Percentiles rank a stretch among this genome's conserved stretches.
phyloP scores from a whole-genome alignment of 2,329 filamentous ascomycete species.

The Pseudocercospora vitis region DNA sequence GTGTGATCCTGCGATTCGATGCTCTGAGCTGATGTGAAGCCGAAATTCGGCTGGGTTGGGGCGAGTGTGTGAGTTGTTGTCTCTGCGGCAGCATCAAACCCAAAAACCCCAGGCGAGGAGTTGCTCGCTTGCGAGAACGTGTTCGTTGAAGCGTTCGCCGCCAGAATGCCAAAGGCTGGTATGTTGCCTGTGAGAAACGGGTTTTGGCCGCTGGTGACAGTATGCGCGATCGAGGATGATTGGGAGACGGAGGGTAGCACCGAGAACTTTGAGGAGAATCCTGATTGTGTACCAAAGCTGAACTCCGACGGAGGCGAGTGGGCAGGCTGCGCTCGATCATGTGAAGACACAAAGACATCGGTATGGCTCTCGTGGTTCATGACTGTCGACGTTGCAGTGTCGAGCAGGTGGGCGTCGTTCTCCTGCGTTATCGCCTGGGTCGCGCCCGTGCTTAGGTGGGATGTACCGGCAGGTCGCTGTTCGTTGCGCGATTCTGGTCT shows the following conservation, averaged over 20 bases:
- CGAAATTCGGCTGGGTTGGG: slow-evolving; percentile 8
- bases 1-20: slow-evolving; percentile 22
- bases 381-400: not conserved
- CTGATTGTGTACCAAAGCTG: slow-evolving; percentile 4
- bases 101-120: not conserved
- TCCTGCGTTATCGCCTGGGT: not conserved
- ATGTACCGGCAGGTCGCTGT: not conserved
- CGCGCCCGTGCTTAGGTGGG: not conserved
- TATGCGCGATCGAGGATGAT: slow-evolving; percentile 16
- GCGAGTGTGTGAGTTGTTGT: no score
- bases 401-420: not conserved
- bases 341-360: not conserved
- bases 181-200: slow-evolving; percentile 7
- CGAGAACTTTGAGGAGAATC: not conserved
- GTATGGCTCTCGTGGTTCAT: no score
- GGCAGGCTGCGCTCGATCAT: not conserved
- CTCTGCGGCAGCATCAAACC: not conserved
- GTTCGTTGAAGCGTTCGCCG: slow-evolving; percentile 1
- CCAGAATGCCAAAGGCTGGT: not conserved
- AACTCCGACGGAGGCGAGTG: slow-evolving; percentile 2
- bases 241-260: slow-evolving; percentile 21
- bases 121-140: slow-evolving; percentile 20
- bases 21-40: slow-evolving; percentile 13
- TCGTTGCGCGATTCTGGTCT: slow-evolving; percentile 23
- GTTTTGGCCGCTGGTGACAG: slow-evolving; percentile 5